A percentile compares a stretch with the other conserved stretches of the same genome.
Conservation (phyloP, 345 rosid genomes). For the Eucalyptus marginata region DNA sequence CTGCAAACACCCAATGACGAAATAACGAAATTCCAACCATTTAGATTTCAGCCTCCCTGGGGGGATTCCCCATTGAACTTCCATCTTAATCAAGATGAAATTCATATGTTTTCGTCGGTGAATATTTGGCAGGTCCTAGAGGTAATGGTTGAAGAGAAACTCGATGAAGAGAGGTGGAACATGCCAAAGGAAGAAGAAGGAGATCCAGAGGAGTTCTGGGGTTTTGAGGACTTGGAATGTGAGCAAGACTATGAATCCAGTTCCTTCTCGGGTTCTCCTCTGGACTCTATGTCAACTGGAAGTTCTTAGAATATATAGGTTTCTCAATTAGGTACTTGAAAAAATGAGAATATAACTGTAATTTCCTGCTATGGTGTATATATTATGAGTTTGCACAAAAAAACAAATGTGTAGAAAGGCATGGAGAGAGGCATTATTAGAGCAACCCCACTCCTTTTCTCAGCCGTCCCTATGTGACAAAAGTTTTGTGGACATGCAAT, state of each 20-base stretch:
- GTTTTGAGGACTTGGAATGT: conserved; percentile 81
- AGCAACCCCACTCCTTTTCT: background rate
- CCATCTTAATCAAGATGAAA: background rate
- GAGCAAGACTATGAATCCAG: conserved; percentile 65
- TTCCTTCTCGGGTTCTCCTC: conserved; percentile 52
- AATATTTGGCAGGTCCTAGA: conserved; percentile 43
- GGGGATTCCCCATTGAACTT: background rate
- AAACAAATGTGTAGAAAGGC: background rate
- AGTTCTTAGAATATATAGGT: conserved; percentile 12
- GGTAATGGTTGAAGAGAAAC: conserved; percentile 44
- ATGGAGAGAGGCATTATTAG: background rate
- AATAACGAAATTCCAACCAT: background rate
- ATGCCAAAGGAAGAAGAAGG: conserved; percentile 67
- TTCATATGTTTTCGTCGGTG: background rate
- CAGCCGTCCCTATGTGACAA: background rate
- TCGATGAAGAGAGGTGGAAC: conserved; percentile 66
- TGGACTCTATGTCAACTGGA: conserved; percentile 42
- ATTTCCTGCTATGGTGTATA: background rate
- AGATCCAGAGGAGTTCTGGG: conserved; percentile 72
- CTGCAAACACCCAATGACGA: background rate
- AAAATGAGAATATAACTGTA: background rate
- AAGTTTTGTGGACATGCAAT: background rate
- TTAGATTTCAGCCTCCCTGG: background rate
- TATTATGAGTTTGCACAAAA: background rate
- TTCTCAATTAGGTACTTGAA: background rate